Percentiles rank a stretch among this genome's conserved stretches.
Evolutionary conservation across 2,329 filamentous ascomycete genomes (phyloP).

Genomic region (Colletotrichum gloeosporioides): DNA sequence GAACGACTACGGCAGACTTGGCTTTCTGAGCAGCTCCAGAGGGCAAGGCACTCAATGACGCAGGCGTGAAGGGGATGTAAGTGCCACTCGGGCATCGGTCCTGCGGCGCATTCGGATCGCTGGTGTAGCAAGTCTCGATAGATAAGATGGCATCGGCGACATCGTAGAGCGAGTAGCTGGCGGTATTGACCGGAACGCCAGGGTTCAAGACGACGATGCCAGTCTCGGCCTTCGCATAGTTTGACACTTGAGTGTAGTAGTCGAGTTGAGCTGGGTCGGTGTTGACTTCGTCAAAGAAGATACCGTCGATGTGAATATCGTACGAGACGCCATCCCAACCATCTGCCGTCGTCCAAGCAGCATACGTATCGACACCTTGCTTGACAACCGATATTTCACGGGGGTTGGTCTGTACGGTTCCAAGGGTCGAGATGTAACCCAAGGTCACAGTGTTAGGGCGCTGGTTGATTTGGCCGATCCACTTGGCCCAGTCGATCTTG

Average conservation of each 20-base stretch:
- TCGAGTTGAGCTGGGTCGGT: neutral
- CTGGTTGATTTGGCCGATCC: neutral
- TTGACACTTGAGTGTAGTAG: neutral
- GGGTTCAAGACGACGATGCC: neutral
- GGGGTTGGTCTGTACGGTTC: neutral
- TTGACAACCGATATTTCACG: neutral
- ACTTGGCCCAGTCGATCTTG: slow-evolving; percentile 1
- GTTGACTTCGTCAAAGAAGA: slow-evolving; percentile 4
- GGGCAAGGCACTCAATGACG: neutral
- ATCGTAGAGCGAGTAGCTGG: neutral
- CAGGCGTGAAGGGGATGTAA: neutral
- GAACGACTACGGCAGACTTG: neutral
- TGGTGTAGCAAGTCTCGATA: neutral
- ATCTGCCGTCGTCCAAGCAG: neutral
- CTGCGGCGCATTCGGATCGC: neutral
- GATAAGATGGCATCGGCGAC: neutral
- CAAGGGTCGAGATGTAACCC: neutral
- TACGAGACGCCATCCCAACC: neutral
- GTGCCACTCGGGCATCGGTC: neutral
- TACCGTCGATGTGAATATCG: neutral
- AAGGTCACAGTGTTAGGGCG: neutral
- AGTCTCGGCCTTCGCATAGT: neutral
- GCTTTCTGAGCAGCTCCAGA: neutral
- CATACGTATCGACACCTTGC: neutral
- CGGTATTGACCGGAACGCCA: neutral